Conservation (phyloP, 208 protist species). For the Spongospora subterranea region DNA sequence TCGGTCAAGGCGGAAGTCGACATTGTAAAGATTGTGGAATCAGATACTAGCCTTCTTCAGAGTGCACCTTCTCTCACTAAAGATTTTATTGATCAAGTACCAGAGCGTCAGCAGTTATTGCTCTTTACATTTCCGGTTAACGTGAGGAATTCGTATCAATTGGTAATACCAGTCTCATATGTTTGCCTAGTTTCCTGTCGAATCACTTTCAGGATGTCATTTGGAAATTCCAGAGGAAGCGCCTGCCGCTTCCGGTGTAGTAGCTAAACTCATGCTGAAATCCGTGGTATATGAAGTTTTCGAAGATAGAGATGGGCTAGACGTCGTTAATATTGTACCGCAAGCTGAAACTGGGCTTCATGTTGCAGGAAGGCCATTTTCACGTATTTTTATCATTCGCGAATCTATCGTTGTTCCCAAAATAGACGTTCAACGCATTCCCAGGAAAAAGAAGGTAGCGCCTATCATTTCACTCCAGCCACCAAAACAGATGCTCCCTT, state of each 20-base stretch:
- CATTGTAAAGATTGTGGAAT: too few relatives aligned
- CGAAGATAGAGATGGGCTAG: background rate
- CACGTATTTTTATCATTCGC: background rate
- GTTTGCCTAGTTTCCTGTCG: slow-evolving; percentile 1
- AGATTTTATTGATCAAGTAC: background rate
- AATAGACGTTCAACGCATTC: background rate
- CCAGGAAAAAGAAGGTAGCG: background rate
- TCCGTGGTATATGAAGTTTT: background rate
- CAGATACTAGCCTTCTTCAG: too few relatives aligned
- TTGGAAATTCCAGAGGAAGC: slow-evolving; percentile 20
- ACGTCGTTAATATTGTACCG: slow-evolving; percentile 36
- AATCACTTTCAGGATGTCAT: background rate
- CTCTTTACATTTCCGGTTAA: background rate
- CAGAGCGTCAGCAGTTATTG: background rate
- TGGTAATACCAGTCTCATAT: background rate
- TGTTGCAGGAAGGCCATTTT: background rate
- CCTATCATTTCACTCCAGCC: too few relatives aligned
- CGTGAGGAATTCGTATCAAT: background rate
- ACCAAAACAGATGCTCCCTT: too few relatives aligned
- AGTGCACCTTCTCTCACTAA: background rate
- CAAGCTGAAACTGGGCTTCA: background rate
- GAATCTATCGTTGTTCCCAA: background rate
- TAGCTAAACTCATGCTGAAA: background rate
- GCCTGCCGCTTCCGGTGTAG: background rate
- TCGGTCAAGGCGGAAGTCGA: too few relatives aligned